Conservation (phyloP, 2,329 filamentous ascomycete genomes). For the Phoma sp. region DNA sequence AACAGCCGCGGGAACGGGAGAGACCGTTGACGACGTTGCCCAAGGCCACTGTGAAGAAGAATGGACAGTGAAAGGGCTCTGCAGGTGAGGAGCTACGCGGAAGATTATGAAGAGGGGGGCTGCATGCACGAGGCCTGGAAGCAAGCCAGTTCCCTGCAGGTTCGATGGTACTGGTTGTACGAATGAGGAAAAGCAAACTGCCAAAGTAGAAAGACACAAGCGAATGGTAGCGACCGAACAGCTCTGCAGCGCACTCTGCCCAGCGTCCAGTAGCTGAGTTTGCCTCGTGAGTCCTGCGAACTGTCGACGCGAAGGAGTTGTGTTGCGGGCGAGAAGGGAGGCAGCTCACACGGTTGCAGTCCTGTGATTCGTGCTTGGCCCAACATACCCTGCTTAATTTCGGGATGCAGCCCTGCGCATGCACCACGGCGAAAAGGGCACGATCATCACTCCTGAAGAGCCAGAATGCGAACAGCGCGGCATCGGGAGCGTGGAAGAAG, state of each 20-base stretch:
- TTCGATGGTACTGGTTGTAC: slow-evolving; percentile 23
- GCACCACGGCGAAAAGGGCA: slow-evolving; percentile 12
- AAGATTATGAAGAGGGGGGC: slow-evolving; percentile 30
- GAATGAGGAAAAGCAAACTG: slow-evolving; percentile 30
- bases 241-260: slow-evolving; percentile 23
- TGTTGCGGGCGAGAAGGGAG: slow-evolving; percentile 27
- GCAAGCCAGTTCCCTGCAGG: slow-evolving; percentile 22
- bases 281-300: slow-evolving; percentile 26
- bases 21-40: slow-evolving; percentile 7
- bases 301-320: slow-evolving; percentile 27
- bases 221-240: slow-evolving; percentile 30
- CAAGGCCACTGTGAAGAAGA: slow-evolving; percentile 16
- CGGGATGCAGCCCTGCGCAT: slow-evolving; percentile 16
- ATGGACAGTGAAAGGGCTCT: slow-evolving; percentile 14
- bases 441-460: slow-evolving; percentile 7
- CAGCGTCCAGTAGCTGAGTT: slow-evolving; percentile 28
- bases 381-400: slow-evolving; percentile 15
- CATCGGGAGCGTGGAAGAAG: background rate
- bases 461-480: slow-evolving; percentile 1
- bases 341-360: slow-evolving; percentile 22
- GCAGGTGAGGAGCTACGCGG: slow-evolving; percentile 23
- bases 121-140: slow-evolving; percentile 30
- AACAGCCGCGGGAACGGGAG: slow-evolving; percentile 17
- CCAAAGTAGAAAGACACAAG: slow-evolving; percentile 24
- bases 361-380: slow-evolving; percentile 38